Evolutionary conservation across 2,329 filamentous ascomycete species (phyloP), one percentile per base, ranked within the genome.

Genomic region (Fusarium brevicatenulatum): DNA sequence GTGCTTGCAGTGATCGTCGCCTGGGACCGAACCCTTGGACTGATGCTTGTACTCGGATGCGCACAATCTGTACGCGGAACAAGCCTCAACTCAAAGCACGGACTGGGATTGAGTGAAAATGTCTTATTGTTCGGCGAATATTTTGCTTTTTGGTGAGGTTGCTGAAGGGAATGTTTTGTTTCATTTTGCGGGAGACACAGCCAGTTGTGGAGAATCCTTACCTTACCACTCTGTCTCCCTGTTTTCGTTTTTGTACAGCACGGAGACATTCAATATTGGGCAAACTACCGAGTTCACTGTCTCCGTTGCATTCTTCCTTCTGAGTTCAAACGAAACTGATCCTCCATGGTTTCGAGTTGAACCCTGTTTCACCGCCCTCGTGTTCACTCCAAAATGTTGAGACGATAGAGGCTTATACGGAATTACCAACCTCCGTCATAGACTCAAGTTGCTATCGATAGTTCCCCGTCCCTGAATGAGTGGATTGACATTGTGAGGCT

Each of bases 1-100:
- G 56, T 43, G 61, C 64, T 55, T 28, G 30, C 30, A 25, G 65
- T 54, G 74, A 76, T 76, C 72, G 65, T 74, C 72, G 63, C 30
- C 74, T 47, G 67, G 74, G 74, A 46, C 53, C n/a, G 59, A 65
- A 44, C 50, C 55, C 46, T 54, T 69, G 18, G 53, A 53, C 57
- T 61, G 70, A 66, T 46, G 40, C 47, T 66, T 34, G 49, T 23
- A 39, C 47, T 50, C 42, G 58, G 30, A 68, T 52, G 25, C 28
- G 63, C 49, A 68, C 47, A 49, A 34, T 25, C 32, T 65, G 47
- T 70, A 34, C 64, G 50, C 64, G 67, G 53, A 57, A 55, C 56
- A 49, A 63, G 66, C 70, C 70, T 57, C 53, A 63, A 63, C 47
- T 39, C 25, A 59, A 64, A 73, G 70, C 70, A 63, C 57, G 43